Evolutionary conservation across 2,329 filamentous ascomycete genomes (phyloP), one percentile per base, ranked within the genome.

Genomic region (Ceratocystis huliohia): DNA sequence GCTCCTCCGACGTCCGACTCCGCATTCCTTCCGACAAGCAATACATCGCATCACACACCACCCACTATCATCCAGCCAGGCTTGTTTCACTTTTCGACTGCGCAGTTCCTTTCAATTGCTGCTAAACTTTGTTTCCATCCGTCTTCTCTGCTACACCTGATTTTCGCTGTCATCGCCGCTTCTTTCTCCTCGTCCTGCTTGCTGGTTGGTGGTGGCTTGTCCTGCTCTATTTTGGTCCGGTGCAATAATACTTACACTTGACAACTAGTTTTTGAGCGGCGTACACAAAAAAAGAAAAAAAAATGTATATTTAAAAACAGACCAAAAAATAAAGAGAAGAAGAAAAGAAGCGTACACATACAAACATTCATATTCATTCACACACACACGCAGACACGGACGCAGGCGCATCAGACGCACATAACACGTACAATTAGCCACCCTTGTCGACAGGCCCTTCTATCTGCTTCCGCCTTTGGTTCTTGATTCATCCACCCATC

Each of bases 21-120:
- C 56, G 56, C 56, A 59, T 59, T 59, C 56, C 56, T 59, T 59
- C 56, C 56, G 56, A 59, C 30, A 59, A 22, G n/a, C 56, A 59
- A 25, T 53, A 53, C 48, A 53, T 53, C 37, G 5, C 48, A 53
- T 28, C 48, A 53, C 48, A n/a, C 48, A 53, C 48, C 25, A 53
- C 48, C 48, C 25, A 53, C 48, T 25, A 15, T 41, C 13, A 41
- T 41, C 37, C 37, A 28, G 22, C 48, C 48, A 53, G 15, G 48
- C 22, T 15, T 53, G 48, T 25, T 53, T 22, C 6, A 20, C 10
- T 53, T 50, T 50, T 20, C 48, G 5, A 22, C 17, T n/a, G 46
- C 17, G 15, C 17, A 22, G 46, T 48, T 20, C n/a, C 7, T 57
- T 33, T 33, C 30, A 6, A 33, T 33, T 33, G 30, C 30, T 8